Conservation (phyloP, 1,284 basidiomycete genomes). For the Pulveroboletus sp. region DNA sequence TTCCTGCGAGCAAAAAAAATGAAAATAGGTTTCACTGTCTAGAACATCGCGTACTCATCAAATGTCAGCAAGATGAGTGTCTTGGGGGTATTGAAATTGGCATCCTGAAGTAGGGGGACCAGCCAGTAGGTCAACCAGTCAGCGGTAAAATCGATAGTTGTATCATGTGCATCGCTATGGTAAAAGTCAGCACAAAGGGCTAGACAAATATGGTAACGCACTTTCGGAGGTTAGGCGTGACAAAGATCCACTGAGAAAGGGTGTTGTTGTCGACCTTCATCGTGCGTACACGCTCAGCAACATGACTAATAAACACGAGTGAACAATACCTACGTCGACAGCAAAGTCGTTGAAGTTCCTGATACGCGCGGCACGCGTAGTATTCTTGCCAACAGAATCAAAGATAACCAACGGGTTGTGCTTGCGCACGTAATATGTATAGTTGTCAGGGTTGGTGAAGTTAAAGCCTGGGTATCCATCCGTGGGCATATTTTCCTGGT, state of each 20-base stretch:
- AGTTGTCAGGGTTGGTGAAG: slow-evolving; percentile 42
- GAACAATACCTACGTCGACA: slow-evolving; percentile 38
- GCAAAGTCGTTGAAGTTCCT: slow-evolving; percentile 66
- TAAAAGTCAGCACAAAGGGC: slow-evolving; percentile 18
- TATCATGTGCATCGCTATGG: slow-evolving; percentile 47
- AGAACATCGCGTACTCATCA: slow-evolving; percentile 32
- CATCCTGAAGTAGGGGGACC: slow-evolving; percentile 44
- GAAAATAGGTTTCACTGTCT: background rate
- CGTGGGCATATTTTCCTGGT: slow-evolving; percentile 61
- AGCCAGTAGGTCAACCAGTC: slow-evolving; percentile 55
- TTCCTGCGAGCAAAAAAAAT: slow-evolving; percentile 36
- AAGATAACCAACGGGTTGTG: slow-evolving; percentile 58
- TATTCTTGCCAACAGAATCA: slow-evolving; percentile 43
- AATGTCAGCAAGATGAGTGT: slow-evolving; percentile 59
- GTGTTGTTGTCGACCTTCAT: slow-evolving; percentile 35
- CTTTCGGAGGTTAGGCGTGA: slow-evolving; percentile 59
- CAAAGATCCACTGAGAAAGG: slow-evolving; percentile 59
- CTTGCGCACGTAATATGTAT: slow-evolving; percentile 55
- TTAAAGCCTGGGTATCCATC: slow-evolving; percentile 48
- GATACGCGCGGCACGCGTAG: slow-evolving; percentile 43
- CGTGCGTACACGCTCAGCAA: background rate
- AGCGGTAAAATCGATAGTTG: slow-evolving; percentile 46
- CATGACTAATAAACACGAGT: background rate
- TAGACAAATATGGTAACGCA: slow-evolving; percentile 7
- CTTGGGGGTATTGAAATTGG: slow-evolving; percentile 45